These are phyloP conservation scores for Coemansia sp. DNA, from an alignment of 192 early-diverging fungal genomes.

Conservation along the genomic window DNA sequence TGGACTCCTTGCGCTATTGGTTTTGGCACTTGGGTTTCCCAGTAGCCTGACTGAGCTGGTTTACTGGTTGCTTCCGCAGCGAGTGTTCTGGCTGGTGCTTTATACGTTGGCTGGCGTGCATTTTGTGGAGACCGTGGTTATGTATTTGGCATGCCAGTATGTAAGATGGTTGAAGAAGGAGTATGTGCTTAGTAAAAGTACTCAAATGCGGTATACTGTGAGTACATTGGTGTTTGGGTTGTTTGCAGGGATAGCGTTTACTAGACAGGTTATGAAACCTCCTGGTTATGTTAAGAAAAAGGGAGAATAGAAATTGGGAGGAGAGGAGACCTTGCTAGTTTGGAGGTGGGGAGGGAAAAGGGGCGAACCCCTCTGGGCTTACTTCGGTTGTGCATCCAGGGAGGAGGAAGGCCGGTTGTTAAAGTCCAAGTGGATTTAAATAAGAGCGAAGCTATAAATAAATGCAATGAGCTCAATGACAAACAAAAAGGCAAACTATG, in stretches of 20 bases:
- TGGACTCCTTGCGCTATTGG: neutral
- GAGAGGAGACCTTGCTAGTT: too few relatives aligned
- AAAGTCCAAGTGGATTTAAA: too few relatives aligned
- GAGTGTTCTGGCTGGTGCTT: neutral
- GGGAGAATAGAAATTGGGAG: too few relatives aligned
- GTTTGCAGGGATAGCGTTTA: slow-evolving; percentile 2
- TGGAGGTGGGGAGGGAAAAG: too few relatives aligned
- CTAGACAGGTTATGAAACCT: neutral
- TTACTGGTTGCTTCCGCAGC: neutral
- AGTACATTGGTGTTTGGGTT: slow-evolving; percentile 20
- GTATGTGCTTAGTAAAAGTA: neutral
- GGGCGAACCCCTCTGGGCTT: too few relatives aligned
- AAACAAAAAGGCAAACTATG: too few relatives aligned
- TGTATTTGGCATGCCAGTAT: slow-evolving; percentile 6
- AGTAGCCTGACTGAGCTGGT: too few relatives aligned
- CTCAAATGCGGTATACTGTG: neutral
- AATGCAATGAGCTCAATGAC: too few relatives aligned
- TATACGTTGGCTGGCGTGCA: neutral
- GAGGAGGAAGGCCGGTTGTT: too few relatives aligned
- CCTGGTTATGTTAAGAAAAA: neutral
- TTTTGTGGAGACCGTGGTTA: neutral
- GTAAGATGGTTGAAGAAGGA: neutral
- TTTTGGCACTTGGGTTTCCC: too few relatives aligned
- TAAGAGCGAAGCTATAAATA: too few relatives aligned
- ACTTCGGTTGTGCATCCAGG: too few relatives aligned